These are phyloP conservation scores for Colletotrichum salicis DNA, from an alignment of 2,329 filamentous ascomycete species.

Conservation along the genomic window DNA sequence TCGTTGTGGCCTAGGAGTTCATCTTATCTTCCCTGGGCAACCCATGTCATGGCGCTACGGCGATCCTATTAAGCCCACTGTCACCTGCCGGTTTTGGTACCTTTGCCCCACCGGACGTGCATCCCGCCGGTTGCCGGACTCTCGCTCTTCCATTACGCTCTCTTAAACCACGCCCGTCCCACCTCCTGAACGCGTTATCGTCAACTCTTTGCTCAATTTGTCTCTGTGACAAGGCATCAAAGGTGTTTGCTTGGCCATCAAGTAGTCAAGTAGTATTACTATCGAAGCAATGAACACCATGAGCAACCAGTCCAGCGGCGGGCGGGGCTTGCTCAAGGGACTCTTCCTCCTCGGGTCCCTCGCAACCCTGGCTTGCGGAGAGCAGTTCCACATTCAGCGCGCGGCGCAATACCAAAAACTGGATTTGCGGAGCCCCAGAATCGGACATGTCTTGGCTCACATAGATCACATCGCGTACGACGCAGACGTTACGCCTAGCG, in stretches of 20 bases:
- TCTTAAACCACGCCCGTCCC: neutral
- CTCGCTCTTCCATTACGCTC: neutral
- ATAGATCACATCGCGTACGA: constrained; percentile 17
- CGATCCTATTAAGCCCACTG: neutral
- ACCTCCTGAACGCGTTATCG: neutral
- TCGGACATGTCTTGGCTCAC: constrained; percentile 11
- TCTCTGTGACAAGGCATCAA: neutral
- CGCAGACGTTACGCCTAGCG: neutral
- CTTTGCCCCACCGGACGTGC: neutral
- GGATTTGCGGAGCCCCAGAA: neutral
- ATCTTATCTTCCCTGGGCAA: neutral
- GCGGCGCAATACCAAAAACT: neutral
- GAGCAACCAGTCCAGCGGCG: neutral
- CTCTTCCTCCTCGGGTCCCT: constrained; percentile 3
- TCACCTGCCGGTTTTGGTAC: constrained; percentile 4
- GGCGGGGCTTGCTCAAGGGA: neutral
- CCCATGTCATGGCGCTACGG: neutral
- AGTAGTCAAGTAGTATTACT: no score
- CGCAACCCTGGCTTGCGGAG: neutral
- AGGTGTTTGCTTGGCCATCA: neutral
- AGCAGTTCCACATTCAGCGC: constrained; percentile 11
- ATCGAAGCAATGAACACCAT: neutral
- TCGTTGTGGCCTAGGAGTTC: neutral
- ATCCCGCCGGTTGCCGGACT: neutral
- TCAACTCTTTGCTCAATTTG: neutral